These are phyloP conservation scores for Sequoia sempervirens DNA, from an alignment of 75 land plant genomes.

Conservation along the genomic window DNA sequence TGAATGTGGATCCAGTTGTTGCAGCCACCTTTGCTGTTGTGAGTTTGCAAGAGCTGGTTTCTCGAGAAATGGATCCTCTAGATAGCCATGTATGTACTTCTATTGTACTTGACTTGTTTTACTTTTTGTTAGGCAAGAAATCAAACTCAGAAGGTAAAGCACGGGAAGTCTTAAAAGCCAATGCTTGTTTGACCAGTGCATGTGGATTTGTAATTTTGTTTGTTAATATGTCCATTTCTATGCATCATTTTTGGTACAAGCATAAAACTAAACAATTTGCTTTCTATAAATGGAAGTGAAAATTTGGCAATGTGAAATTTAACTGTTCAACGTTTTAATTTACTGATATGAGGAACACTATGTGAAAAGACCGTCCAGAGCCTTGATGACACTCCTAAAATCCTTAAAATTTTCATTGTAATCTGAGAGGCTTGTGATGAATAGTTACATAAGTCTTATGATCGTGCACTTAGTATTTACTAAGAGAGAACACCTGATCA, in stretches of 20 bases:
- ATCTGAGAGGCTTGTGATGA: neutral
- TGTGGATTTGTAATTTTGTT: neutral
- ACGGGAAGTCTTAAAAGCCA: neutral
- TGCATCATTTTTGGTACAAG: neutral
- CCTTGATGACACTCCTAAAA: neutral
- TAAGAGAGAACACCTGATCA: neutral
- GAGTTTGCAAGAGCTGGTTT: constrained; percentile 66
- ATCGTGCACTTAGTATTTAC: neutral
- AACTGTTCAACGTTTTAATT: neutral
- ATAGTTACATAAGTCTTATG: neutral
- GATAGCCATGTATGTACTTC: constrained; percentile 48
- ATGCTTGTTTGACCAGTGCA: neutral
- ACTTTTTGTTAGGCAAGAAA: neutral
- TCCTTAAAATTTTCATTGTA: neutral
- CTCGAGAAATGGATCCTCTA: constrained; percentile 77
- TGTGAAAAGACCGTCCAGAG: neutral
- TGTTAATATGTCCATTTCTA: neutral
- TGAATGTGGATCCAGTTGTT: constrained; percentile 51
- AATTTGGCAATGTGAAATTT: neutral
- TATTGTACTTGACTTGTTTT: neutral
- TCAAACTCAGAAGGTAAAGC: neutral
- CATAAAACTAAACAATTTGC: neutral
- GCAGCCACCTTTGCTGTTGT: constrained; percentile 66
- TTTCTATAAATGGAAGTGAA: neutral
- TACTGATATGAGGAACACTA: too few species aligned